phyloP scores from a whole-genome alignment of 164 flowering plant genomes.

The Houttuynia cordata region DNA sequence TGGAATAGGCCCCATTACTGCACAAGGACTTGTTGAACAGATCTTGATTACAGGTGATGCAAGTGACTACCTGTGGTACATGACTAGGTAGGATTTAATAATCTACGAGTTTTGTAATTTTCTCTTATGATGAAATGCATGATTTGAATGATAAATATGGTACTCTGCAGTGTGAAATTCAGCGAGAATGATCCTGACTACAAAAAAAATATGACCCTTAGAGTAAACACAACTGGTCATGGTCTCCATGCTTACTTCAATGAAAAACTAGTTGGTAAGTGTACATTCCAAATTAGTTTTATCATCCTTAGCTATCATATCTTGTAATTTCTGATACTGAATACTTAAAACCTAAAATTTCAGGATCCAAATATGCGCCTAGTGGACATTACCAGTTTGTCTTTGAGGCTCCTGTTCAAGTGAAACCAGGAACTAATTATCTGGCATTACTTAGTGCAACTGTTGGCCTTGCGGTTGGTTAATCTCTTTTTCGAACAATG shows the following conservation, averaged over 20 bases:
- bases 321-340: no score
- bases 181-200: background rate
- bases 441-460: slow-evolving; percentile 48
- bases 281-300: no score
- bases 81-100: slow-evolving; percentile 53
- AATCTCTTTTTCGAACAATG: background rate
- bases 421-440: slow-evolving; percentile 32
- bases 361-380: background rate
- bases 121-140: background rate
- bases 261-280: slow-evolving; percentile 27
- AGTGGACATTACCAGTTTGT: background rate
- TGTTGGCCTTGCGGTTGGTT: slow-evolving; percentile 39
- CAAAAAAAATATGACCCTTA: slow-evolving; percentile 21
- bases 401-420: background rate
- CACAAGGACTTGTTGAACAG: slow-evolving; percentile 55
- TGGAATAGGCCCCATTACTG: slow-evolving; percentile 25
- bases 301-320: no score
- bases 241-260: slow-evolving; percentile 55
- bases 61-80: slow-evolving; percentile 84
- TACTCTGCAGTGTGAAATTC: background rate
- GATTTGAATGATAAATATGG: background rate
- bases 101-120: background rate
- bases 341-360: background rate
- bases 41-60: slow-evolving; percentile 53
- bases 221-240: slow-evolving; percentile 45